Percentiles rank a stretch among this genome's conserved stretches.
phyloP scores from a whole-genome alignment of 2,329 filamentous ascomycete genomes.

The Diaporthe citrichinensis region DNA sequence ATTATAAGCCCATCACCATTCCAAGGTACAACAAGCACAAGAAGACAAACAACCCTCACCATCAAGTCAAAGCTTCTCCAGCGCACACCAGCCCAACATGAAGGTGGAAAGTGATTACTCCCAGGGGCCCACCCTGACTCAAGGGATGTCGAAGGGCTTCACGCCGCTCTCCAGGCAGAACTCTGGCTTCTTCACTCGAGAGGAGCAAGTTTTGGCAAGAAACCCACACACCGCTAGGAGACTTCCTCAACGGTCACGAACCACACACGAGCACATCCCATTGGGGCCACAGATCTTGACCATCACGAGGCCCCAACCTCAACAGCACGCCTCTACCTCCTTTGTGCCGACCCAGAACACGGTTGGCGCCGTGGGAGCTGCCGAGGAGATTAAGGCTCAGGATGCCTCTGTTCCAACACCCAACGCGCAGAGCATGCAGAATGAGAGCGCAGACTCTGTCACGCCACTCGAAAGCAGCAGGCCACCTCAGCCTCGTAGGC shows the following conservation, averaged over 20 bases:
- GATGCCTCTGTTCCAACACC: not conserved
- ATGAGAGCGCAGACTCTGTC: slow-evolving; percentile 43
- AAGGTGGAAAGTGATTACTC: slow-evolving; percentile 38
- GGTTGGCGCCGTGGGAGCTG: not conserved
- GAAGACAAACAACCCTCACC: not conserved
- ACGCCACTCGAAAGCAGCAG: slow-evolving; percentile 42
- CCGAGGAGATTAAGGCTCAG: slow-evolving; percentile 7
- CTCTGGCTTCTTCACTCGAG: slow-evolving; percentile 51
- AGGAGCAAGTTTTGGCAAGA: slow-evolving; percentile 57
- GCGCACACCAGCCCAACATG: slow-evolving; percentile 24
- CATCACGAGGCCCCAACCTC: slow-evolving; percentile 34
- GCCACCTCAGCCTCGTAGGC: slow-evolving; percentile 46
- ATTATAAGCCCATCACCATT: not conserved
- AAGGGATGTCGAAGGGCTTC: slow-evolving; percentile 38
- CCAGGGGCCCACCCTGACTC: slow-evolving; percentile 30
- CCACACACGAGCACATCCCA: slow-evolving; percentile 41
- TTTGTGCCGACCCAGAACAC: slow-evolving; percentile 7
- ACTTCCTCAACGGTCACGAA: slow-evolving; percentile 41
- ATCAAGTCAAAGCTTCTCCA: not conserved
- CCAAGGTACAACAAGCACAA: not conserved
- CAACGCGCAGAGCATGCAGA: slow-evolving; percentile 31
- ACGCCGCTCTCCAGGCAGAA: slow-evolving; percentile 43
- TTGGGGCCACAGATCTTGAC: slow-evolving; percentile 40
- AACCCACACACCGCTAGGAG: slow-evolving; percentile 49
- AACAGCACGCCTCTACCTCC: slow-evolving; percentile 28